phyloP scores from a whole-genome alignment of 2,329 filamentous ascomycete species.

The Aspergillus tanneri region DNA sequence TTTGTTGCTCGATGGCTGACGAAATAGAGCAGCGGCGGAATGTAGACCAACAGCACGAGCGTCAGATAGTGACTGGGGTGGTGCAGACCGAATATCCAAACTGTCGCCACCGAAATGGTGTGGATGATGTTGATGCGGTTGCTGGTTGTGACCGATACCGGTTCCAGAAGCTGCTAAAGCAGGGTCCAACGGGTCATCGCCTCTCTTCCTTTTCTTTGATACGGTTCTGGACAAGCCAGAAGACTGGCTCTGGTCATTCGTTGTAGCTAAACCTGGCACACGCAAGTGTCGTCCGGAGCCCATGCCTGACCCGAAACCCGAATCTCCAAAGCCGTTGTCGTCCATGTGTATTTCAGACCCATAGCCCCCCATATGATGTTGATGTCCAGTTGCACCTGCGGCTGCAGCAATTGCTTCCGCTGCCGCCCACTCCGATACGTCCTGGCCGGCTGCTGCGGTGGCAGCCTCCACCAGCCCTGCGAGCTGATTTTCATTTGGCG shows the following conservation, averaged over 20 bases:
- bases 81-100: conserved; percentile 38
- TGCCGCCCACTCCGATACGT: conserved; percentile 43
- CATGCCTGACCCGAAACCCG: conserved; percentile 31
- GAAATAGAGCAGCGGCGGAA: conserved; percentile 55
- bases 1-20: conserved; percentile 51
- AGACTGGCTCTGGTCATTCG: conserved; percentile 29
- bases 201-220: conserved; percentile 44
- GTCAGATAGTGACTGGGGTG: conserved; percentile 42
- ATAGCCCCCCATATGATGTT: conserved; percentile 43
- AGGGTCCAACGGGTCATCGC: conserved; percentile 40
- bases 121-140: conserved; percentile 25
- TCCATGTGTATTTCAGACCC: conserved; percentile 40
- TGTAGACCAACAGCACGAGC: conserved; percentile 53
- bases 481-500: conserved; percentile 44
- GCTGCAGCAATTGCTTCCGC: conserved; percentile 48
- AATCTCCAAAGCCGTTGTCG: conserved; percentile 41
- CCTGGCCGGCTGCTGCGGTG: conserved; percentile 45
- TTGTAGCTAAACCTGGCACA: conserved; percentile 21
- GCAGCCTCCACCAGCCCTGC: conserved; percentile 49
- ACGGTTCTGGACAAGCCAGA: conserved; percentile 34
- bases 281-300: conserved; percentile 28
- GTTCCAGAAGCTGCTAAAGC: conserved; percentile 29
- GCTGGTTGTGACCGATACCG: conserved; percentile 24
- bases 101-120: conserved; percentile 32
- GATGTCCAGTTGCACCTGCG: conserved; percentile 47